phyloP scores from a whole-genome alignment of 768 basidiomycete species.

The Inosperma sp. region DNA sequence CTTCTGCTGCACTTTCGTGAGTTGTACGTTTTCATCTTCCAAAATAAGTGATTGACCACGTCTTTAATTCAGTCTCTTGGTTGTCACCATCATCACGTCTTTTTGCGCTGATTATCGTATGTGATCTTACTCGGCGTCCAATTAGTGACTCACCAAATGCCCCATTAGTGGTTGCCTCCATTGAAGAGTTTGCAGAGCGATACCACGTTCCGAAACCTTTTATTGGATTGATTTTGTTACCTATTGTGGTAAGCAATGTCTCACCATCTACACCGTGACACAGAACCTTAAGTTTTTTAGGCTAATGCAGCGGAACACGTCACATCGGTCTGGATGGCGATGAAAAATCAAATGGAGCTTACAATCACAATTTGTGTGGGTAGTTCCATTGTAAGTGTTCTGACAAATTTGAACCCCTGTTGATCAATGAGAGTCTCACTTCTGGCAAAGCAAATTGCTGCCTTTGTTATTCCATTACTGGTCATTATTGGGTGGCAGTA shows the following conservation, averaged over 20 bases:
- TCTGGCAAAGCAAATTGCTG: conserved; percentile 68
- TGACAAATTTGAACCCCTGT: too few relatives aligned
- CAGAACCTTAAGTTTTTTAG: conserved; percentile 27
- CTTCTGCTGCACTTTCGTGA: conserved; percentile 56
- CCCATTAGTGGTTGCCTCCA: conserved; percentile 75
- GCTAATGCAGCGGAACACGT: conserved; percentile 85
- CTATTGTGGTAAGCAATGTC: conserved; percentile 62
- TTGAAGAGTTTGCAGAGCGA: conserved; percentile 82
- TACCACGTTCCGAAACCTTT: conserved; percentile 81
- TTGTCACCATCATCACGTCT: conserved; percentile 74
- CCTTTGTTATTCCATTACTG: conserved; percentile 81
- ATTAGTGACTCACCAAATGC: not conserved
- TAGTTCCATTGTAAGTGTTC: conserved; percentile 74
- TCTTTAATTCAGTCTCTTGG: conserved; percentile 46
- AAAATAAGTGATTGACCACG: conserved; percentile 1
- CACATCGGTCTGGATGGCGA: conserved; percentile 84
- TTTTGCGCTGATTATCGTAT: conserved; percentile 86
- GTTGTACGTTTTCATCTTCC: conserved; percentile 23
- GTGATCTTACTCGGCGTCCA: conserved; percentile 30
- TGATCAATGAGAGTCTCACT: not conserved
- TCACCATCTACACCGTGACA: not conserved
- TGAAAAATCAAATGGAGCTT: conserved; percentile 58
- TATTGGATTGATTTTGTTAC: conserved; percentile 82
- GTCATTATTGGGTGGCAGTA: conserved; percentile 87
- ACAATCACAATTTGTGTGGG: conserved; percentile 80